Base-by-base conservation (phyloP, 2,329 filamentous ascomycete species). In the Nemania abortiva region DNA sequence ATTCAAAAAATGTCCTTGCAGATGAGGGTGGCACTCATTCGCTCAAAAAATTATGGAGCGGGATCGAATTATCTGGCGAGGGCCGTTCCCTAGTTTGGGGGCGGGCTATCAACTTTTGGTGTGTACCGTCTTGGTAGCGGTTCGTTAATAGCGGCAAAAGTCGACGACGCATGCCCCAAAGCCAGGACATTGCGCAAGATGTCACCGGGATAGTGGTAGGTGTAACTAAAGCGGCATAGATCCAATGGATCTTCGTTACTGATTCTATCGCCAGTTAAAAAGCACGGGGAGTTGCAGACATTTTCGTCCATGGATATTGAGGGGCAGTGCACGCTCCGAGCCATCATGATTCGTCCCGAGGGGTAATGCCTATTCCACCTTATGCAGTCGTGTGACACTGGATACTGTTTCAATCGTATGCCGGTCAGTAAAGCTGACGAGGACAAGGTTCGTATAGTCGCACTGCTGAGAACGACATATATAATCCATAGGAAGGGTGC, bases 341-440 rank as follows among this genome's bases (percentile, higher is more conserved):
- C 52, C 55, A 58, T 68, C 49, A 45, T 66, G 68, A 66, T 66
- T 70, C 65, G 65, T 64, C 50, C 60, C 34, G 24, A 63, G 22
- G 29, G 13, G 39, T 47, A 7, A 31, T 45, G 45, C 34, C 54
- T 45, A 63, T 68, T 56, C 68, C 49, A 64, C 52, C 62, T 64
- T 47, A 66, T 70, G 62, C 70, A 70, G 63, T 20, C 56, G 64
- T 71, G 67, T 65, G 56, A 49, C 61, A 68, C 60, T 59, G 31
- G 59, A 63, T 66, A 37, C 39, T 59, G n/a, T 60, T 60, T 63
- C 29, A 56, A 59, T 60, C 63, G 54, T 42, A 62, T 57, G 54
- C 63, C 67, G 50, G 55, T 24, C 55, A 31, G 45, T 59, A 56
- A n/a, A 52, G 54, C 47, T 58, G 59, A 58, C 45, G 57, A 53